phyloP scores from a whole-genome alignment of 306 rosid species.

The Elaeagnus macrophylla region DNA sequence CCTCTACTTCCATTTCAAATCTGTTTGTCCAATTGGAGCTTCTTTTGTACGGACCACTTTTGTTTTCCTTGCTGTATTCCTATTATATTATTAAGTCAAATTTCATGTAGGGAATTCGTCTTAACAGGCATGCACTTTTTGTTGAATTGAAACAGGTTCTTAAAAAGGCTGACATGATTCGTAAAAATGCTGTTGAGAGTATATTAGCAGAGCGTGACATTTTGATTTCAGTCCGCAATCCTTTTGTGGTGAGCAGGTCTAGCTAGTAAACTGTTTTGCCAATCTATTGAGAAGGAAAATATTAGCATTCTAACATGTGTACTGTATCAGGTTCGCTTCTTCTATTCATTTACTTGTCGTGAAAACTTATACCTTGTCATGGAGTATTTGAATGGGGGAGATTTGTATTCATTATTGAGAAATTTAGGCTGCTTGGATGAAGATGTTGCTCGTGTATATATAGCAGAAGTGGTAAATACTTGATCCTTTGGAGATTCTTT shows the following conservation, averaged over 20 bases:
- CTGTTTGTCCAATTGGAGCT: not conserved
- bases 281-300: slow-evolving; percentile 17
- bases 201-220: slow-evolving; percentile 97
- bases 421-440: slow-evolving; percentile 93
- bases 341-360: slow-evolving; percentile 95
- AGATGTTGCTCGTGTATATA: slow-evolving; percentile 92
- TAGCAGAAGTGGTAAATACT: slow-evolving; percentile 88
- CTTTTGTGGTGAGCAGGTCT: slow-evolving; percentile 93
- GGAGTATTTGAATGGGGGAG: slow-evolving; percentile 99
- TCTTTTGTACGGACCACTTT: not conserved
- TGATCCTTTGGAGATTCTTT: slow-evolving; percentile 9
- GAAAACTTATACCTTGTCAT: slow-evolving; percentile 95
- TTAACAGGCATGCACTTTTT: not conserved
- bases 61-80: not conserved
- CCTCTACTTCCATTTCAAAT: not conserved
- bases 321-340: slow-evolving; percentile 84
- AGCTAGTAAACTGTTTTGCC: slow-evolving; percentile 21
- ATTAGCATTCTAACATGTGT: slow-evolving; percentile 19
- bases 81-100: slow-evolving; percentile 4
- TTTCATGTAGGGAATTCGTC: slow-evolving; percentile 4
- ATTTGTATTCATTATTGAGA: slow-evolving; percentile 88
- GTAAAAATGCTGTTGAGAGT: slow-evolving; percentile 99
- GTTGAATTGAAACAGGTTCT: slow-evolving; percentile 55
- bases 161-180: slow-evolving; percentile 96
- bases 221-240: slow-evolving; percentile 95